A percentile compares a stretch with the other conserved stretches of the same genome.
phyloP scores from a whole-genome alignment of 2,329 filamentous ascomycete genomes.

The Ophiostoma tasmaniense region DNA sequence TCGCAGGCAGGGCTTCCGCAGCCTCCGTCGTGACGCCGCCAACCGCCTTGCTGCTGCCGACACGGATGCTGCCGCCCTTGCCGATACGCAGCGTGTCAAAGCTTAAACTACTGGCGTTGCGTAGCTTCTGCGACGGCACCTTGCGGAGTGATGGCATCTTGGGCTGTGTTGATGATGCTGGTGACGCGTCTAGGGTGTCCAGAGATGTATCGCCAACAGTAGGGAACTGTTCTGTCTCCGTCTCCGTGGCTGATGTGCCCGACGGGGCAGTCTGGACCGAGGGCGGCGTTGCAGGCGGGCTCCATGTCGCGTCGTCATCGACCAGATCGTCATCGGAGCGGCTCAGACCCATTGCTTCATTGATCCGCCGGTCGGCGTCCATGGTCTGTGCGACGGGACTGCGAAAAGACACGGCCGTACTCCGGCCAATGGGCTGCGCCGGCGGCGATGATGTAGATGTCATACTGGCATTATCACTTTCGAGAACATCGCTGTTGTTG shows the following conservation, averaged over 20 bases:
- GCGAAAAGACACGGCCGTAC: not conserved
- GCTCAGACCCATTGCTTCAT: not conserved
- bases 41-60: slow-evolving; percentile 21
- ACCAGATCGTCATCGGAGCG: slow-evolving; percentile 12
- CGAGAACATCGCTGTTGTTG: not conserved
- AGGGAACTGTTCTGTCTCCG: not conserved
- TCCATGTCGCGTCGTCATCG: slow-evolving; percentile 14
- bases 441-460: not conserved
- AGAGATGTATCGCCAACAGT: not conserved
- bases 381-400: not conserved
- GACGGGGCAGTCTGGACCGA: not conserved
- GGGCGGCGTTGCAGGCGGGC: slow-evolving; percentile 12
- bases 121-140: slow-evolving; percentile 23
- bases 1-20: not conserved
- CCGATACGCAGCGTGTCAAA: slow-evolving; percentile 25
- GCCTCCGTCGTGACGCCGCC: slow-evolving; percentile 20
- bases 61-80: slow-evolving; percentile 19
- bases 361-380: not conserved
- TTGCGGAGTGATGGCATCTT: slow-evolving; percentile 2
- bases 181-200: not conserved
- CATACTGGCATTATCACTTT: not conserved
- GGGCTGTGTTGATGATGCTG: not conserved
- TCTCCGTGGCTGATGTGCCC: not conserved
- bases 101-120: slow-evolving; percentile 27
- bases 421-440: not conserved